Evolutionary conservation across 2,329 filamentous ascomycete species (phyloP), one percentile per base, ranked within the genome.

Genomic region (Trichophyton equinum): DNA sequence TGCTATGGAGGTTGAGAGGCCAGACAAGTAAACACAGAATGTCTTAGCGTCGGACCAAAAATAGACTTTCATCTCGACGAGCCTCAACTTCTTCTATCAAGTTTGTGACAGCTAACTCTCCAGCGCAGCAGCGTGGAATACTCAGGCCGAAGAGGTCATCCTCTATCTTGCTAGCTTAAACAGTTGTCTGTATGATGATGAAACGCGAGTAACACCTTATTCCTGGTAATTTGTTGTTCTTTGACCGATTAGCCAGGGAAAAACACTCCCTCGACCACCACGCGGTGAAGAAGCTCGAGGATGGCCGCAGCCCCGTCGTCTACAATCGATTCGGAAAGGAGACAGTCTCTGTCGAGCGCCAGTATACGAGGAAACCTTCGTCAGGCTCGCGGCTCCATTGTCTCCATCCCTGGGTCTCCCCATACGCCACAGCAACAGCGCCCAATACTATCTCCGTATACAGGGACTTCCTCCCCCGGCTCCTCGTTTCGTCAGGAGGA

Each of bases 401-500:
- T 33, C 53, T 58, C 33, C 15, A 53, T 66, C 47, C 64, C 68
- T 38, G 65, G 66, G 42, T 79, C 77, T 62, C 85, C 86, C 57
- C 82, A 84, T 65, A 89, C 87, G 7, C 85, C 81, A 42, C 77
- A 71, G 60, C 66, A 71, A 59, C 64, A 70, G 38, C 83, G 61
- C 71, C 80, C 65, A 76, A 82, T 64, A 71, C 77, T 68, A 73
- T 82, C 67, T 70, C 84, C 65, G 38, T 76, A 72, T 62, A 79
- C 79, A 20, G 77, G 79, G 58, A 82, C 80, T 65, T 81, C 81
- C 33, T 85, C 83, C 4, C 81, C 83, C 1, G 77, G 80, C 53
- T 77, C 77, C 36, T 77, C 77, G 25, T 83, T 81, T 64, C 82
- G 84, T 57, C 80, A 84, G 61, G 91, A 96, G 68, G 94, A 99